phyloP scores from a whole-genome alignment of 495 filamentous ascomycete genomes.

The Letharia columbiana region DNA sequence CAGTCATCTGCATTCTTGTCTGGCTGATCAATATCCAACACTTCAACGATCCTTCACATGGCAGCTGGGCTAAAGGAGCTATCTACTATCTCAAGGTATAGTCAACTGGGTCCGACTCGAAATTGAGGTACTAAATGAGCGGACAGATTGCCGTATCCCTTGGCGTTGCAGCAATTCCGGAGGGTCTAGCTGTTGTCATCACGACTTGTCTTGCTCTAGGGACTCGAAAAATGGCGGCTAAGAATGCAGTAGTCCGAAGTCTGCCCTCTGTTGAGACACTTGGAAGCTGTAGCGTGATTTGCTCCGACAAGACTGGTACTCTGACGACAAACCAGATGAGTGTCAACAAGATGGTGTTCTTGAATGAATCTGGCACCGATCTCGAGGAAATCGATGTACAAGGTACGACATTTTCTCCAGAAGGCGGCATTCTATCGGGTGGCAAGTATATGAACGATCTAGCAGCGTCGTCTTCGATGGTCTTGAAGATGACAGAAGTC shows the following conservation, averaged over 20 bases:
- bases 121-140: background rate
- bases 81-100: constrained; percentile 88
- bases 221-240: constrained; percentile 95
- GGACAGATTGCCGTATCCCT: constrained; percentile 84
- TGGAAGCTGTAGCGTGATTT: constrained; percentile 98
- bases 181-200: constrained; percentile 95
- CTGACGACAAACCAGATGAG: constrained; percentile 99
- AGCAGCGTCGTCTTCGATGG: constrained; percentile 64
- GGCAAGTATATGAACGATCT: constrained; percentile 63
- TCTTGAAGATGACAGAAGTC: constrained; percentile 76
- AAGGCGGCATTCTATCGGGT: constrained; percentile 57
- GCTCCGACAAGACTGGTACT: constrained; percentile 99
- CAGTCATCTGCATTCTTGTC: constrained; percentile 87
- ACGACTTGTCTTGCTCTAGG: constrained; percentile 93
- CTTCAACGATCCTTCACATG: constrained; percentile 90
- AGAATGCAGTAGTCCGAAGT: constrained; percentile 93
- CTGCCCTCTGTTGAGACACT: constrained; percentile 95
- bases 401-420: constrained; percentile 87
- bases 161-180: constrained; percentile 94
- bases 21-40: constrained; percentile 98
- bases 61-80: constrained; percentile 92
- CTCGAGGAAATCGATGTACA: constrained; percentile 86
- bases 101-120: background rate
- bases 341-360: constrained; percentile 81
- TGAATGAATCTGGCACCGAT: constrained; percentile 60